These are phyloP conservation scores for Drosera spatulata DNA, from an alignment of 179 eudicot genomes.

Conservation along the genomic window DNA sequence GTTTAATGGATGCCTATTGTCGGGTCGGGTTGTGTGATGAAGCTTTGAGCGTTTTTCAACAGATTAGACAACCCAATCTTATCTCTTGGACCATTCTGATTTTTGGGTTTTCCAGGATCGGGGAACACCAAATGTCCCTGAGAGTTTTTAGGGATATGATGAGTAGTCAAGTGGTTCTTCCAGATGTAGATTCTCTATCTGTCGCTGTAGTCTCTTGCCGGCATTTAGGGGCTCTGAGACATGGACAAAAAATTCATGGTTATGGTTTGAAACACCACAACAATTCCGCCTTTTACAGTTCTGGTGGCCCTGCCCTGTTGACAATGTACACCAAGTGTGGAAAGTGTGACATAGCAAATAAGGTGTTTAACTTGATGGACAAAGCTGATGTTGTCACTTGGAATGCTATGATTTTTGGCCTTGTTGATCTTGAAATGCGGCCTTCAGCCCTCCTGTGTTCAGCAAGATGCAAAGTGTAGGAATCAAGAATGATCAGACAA, in stretches of 20 bases:
- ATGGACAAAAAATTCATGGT: constrained; percentile 41
- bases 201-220: constrained; percentile 36
- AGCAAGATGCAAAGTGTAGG: too few relatives aligned
- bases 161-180: constrained; percentile 8
- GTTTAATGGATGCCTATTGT: constrained; percentile 47
- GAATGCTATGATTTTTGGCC: too few relatives aligned
- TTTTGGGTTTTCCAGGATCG: constrained; percentile 37
- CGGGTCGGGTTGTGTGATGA: constrained; percentile 38
- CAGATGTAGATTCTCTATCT: constrained; percentile 40
- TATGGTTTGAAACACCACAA: too few relatives aligned
- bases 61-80: constrained; percentile 34
- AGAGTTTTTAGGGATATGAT: constrained; percentile 35
- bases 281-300: too few relatives aligned
- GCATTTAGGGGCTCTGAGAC: constrained; percentile 17
- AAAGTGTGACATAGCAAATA: too few relatives aligned
- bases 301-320: too few relatives aligned
- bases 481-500: constrained; percentile 22
- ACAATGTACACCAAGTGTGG: too few relatives aligned
- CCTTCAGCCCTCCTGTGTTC: too few relatives aligned
- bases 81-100: constrained; percentile 56
- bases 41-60: constrained; percentile 28
- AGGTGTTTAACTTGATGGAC: too few relatives aligned
- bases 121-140: constrained; percentile 26
- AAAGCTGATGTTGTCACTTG: too few relatives aligned
- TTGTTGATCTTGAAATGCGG: too few relatives aligned